Base-by-base conservation (phyloP, 2,329 filamentous ascomycete species). In the Aciculosporium take region DNA sequence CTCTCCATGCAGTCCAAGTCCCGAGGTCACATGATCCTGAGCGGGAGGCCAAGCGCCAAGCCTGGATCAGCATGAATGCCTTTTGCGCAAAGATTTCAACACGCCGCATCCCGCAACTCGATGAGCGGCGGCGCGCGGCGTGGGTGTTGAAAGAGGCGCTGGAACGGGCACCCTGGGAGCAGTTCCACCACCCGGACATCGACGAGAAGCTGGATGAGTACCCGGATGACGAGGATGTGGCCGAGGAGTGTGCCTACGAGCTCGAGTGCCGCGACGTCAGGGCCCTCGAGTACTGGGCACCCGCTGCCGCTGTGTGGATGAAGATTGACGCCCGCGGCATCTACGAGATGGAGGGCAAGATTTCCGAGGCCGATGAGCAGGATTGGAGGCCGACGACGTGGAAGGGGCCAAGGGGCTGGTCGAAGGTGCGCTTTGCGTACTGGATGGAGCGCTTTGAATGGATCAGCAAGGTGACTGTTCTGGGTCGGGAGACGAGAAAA, bases 181-280 rank as follows among this genome's bases (percentile, higher is more conserved):
- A 41, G 4, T 36, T 36, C 25, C 39, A 41, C 27, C 39, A 41
- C 18, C 20, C 32, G 3, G 39, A 41, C 25, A 35, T 41, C 24
- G 39, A 41, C 18, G 32, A 41, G 32, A 8, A 17, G 24, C 27
- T 41, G 9, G 32, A 41, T 9, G 39, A 41, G 0, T 32, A 35
- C 12, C 39, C 39, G 6, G 39, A 41, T 23, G 39, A 41, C 10
- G 32, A 36, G 13, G 32, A 13, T 13, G 25, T 41, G 7, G 39
- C 39, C 2, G 32, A 17, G 9, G 18, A 36, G 5, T 41, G 39
- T 17, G 39, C 31, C 21, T 41, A 41, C 20, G 39, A 41, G 20
- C 39, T 41, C n/a, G 39, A 41, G 13, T 41, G 39, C 27, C 39
- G 39, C 4, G 39, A 41, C 27, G 20, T 41, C 6, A 41, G 32